Evolutionary conservation across 441 rosid species (phyloP).

Genomic region (Arabidopsis lyrata): DNA sequence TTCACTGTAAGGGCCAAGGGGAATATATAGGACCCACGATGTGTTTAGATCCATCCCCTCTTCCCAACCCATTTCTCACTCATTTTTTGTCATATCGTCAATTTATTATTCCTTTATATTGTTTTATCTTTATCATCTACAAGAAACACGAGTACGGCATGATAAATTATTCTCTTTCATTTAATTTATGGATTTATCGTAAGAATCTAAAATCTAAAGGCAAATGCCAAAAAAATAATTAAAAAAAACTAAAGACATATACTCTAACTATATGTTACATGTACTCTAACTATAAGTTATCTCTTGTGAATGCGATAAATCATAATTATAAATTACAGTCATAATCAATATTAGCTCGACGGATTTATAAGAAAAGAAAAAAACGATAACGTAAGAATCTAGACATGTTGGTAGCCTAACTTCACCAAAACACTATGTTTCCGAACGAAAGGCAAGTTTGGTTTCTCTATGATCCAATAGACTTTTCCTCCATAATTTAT

Average conservation of each 20-base stretch:
- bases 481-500: conserved; percentile 18
- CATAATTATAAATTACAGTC: neutral
- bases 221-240: neutral
- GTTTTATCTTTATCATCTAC: neutral
- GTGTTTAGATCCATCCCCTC: conserved; percentile 45
- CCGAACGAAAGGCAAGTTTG: conserved; percentile 39
- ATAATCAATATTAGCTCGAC: neutral
- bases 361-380: neutral
- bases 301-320: conserved; percentile 7
- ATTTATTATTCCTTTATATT: neutral
- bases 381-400: conserved; percentile 40
- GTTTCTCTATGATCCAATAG: conserved; percentile 30
- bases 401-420: conserved; percentile 44
- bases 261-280: neutral
- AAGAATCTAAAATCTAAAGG: conserved; percentile 9
- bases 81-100: conserved; percentile 32
- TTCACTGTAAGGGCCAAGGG: neutral
- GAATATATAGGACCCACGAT: conserved; percentile 32
- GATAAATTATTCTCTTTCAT: conserved; percentile 26
- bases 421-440: conserved; percentile 41
- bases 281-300: neutral
- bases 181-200: conserved; percentile 15
- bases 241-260: conserved; percentile 5
- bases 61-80: conserved; percentile 40
- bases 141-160: conserved; percentile 9